phyloP scores from a whole-genome alignment of 306 rosid genomes.

The Neltuma alba region DNA sequence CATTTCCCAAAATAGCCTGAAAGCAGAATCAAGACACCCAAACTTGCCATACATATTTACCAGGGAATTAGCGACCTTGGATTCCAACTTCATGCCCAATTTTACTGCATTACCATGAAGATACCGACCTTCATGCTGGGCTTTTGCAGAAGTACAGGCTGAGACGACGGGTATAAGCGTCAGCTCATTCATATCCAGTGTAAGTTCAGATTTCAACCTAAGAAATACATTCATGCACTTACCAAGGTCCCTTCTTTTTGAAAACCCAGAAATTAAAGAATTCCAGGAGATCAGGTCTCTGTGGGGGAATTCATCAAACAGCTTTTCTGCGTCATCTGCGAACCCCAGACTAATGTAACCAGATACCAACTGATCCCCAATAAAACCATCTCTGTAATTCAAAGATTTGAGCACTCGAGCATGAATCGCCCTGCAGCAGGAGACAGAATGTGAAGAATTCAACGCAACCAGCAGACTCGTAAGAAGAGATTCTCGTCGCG shows the following conservation, averaged over 20 bases:
- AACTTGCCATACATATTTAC: slow-evolving; percentile 74
- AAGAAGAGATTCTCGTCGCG: slow-evolving; percentile 43
- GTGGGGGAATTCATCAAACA: slow-evolving; percentile 70
- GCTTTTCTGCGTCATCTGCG: slow-evolving; percentile 50
- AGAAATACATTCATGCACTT: slow-evolving; percentile 52
- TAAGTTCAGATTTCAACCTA: slow-evolving; percentile 48
- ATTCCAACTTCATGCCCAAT: slow-evolving; percentile 53
- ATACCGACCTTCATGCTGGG: slow-evolving; percentile 51
- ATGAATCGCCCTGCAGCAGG: slow-evolving; percentile 58
- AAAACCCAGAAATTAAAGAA: slow-evolving; percentile 68
- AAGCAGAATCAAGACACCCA: slow-evolving; percentile 48
- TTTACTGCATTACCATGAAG: slow-evolving; percentile 65
- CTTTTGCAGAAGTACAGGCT: slow-evolving; percentile 53
- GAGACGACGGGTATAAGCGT: slow-evolving; percentile 57
- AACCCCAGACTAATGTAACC: slow-evolving; percentile 54
- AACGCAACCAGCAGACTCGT: slow-evolving; percentile 52
- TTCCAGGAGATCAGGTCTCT: slow-evolving; percentile 76
- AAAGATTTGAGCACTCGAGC: slow-evolving; percentile 65
- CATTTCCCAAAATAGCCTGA: slow-evolving; percentile 57
- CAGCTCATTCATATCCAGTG: slow-evolving; percentile 55
- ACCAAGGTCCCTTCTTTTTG: slow-evolving; percentile 47
- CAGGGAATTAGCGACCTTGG: slow-evolving; percentile 64
- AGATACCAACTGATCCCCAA: slow-evolving; percentile 73
- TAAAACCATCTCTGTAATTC: slow-evolving; percentile 64
- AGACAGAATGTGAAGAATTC: slow-evolving; percentile 52